phyloP scores from a whole-genome alignment of 345 rosid species.

The Stellera chamaejasme region DNA sequence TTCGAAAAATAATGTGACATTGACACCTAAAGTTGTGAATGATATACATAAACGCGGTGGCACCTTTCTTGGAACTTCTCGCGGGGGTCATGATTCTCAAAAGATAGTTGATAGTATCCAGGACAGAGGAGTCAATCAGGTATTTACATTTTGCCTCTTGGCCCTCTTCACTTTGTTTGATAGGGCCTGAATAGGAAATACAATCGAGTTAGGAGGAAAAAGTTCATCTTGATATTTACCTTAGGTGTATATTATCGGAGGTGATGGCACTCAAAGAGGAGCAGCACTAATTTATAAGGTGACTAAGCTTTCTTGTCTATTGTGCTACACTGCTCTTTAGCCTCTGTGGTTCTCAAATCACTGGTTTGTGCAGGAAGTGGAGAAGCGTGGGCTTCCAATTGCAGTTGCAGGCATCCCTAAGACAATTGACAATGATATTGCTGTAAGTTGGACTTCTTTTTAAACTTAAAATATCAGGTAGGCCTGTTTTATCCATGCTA shows the following conservation, averaged over 20 bases:
- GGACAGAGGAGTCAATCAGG: constrained; percentile 93
- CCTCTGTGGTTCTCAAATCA: constrained; percentile 8
- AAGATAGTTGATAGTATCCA: constrained; percentile 94
- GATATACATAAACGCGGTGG: constrained; percentile 96
- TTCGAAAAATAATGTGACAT: constrained; percentile 50
- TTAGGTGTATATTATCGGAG: constrained; percentile 93
- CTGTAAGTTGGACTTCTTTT: constrained; percentile 43
- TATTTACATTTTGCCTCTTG: constrained; percentile 13
- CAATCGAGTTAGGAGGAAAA: not conserved
- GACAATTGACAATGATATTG: constrained; percentile 87
- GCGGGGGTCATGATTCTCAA: constrained; percentile 87
- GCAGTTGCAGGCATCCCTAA: constrained; percentile 89
- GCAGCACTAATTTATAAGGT: constrained; percentile 80
- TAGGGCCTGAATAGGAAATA: not conserved
- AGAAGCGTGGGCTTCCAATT: constrained; percentile 76
- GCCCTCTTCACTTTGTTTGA: constrained; percentile 6
- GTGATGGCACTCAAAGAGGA: constrained; percentile 88
- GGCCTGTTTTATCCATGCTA: not conserved
- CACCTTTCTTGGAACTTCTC: constrained; percentile 70
- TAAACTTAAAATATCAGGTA: not conserved
- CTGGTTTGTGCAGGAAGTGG: constrained; percentile 60
- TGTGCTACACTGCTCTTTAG: constrained; percentile 2
- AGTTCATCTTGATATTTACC: constrained; percentile 6
- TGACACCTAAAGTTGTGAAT: constrained; percentile 79
- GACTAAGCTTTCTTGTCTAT: constrained; percentile 11